A percentile compares a stretch with the other conserved stretches of the same genome.
Evolutionary conservation across 2,329 filamentous ascomycete genomes (phyloP).

Genomic region (Hypoxylon sp.): DNA sequence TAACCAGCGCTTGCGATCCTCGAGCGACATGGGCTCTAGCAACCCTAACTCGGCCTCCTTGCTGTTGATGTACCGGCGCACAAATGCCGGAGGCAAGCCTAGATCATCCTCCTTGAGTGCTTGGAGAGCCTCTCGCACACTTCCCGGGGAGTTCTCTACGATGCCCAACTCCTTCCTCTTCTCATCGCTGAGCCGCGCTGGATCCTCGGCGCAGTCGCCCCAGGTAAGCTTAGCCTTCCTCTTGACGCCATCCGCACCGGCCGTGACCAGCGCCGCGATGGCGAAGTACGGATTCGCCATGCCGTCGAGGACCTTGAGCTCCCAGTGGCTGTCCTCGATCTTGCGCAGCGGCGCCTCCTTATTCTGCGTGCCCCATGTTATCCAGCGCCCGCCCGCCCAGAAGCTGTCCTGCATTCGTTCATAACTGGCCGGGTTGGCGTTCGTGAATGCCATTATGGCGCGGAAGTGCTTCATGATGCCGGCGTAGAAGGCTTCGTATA

Average conservation of each 20-base stretch:
- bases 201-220: slow-evolving; percentile 68
- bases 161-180: slow-evolving; percentile 67
- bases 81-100: slow-evolving; percentile 62
- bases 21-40: slow-evolving; percentile 61
- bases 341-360: slow-evolving; percentile 80
- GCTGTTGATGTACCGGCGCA: slow-evolving; percentile 67
- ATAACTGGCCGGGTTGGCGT: slow-evolving; percentile 76
- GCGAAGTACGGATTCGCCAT: slow-evolving; percentile 83
- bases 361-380: slow-evolving; percentile 86
- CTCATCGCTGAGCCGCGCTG: slow-evolving; percentile 60
- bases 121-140: slow-evolving; percentile 66
- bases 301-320: slow-evolving; percentile 82
- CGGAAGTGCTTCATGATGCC: slow-evolving; percentile 76
- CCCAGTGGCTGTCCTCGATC: slow-evolving; percentile 77
- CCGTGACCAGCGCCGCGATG: slow-evolving; percentile 69
- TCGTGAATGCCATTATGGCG: slow-evolving; percentile 76
- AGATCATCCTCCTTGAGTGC: slow-evolving; percentile 65
- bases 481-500: slow-evolving; percentile 77
- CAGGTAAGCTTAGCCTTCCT: slow-evolving; percentile 59
- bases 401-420: slow-evolving; percentile 74
- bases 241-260: slow-evolving; percentile 68
- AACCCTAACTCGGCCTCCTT: slow-evolving; percentile 70
- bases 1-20: slow-evolving; percentile 68
- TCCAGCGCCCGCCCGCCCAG: slow-evolving; percentile 84
- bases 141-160: slow-evolving; percentile 64